Evolutionary conservation across 805 yeast species (phyloP).

Genomic region (Pichia kluyveri): DNA sequence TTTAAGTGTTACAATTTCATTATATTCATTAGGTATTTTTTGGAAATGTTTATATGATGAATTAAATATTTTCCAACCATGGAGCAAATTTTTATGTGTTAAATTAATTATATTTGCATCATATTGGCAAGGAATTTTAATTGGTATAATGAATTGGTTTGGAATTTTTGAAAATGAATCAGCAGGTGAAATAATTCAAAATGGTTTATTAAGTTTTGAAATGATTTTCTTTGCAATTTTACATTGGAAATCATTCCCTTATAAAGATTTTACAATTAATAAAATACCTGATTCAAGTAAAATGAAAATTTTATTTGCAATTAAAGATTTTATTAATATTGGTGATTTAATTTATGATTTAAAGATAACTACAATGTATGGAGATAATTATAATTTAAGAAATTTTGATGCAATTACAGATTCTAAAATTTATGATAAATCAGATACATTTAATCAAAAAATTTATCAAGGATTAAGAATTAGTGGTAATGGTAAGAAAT

Average conservation of each 20-base stretch:
- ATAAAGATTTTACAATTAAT: conserved; percentile 55
- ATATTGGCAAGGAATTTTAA: conserved; percentile 86
- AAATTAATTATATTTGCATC: conserved; percentile 92
- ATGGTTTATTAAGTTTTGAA: conserved; percentile 73
- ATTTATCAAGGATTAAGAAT: conserved; percentile 79
- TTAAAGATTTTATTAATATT: conserved; percentile 67
- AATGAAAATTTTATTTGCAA: conserved; percentile 49
- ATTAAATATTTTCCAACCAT: conserved; percentile 70
- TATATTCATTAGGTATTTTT: conserved; percentile 79
- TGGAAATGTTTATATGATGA: conserved; percentile 87
- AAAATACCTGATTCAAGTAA: conserved; percentile 63
- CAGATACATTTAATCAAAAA: conserved; percentile 47
- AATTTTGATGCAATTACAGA: conserved; percentile 69
- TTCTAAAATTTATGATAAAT: conserved; percentile 15
- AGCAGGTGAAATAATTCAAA: conserved; percentile 53
- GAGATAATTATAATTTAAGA: conserved; percentile 69
- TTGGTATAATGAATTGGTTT: conserved; percentile 43
- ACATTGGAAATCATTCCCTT: conserved; percentile 83
- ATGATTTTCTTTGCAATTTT: conserved; percentile 77
- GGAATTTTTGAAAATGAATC: conserved; percentile 30
- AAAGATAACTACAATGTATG: conserved; percentile 53
- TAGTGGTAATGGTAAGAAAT: conserved; percentile 69
- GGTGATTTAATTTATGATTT: conserved; percentile 79
- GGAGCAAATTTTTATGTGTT: conserved; percentile 89
- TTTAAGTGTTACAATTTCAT: conserved; percentile 66